Base-by-base conservation (phyloP, 768 basidiomycete genomes). In the Leccinum imitatum region DNA sequence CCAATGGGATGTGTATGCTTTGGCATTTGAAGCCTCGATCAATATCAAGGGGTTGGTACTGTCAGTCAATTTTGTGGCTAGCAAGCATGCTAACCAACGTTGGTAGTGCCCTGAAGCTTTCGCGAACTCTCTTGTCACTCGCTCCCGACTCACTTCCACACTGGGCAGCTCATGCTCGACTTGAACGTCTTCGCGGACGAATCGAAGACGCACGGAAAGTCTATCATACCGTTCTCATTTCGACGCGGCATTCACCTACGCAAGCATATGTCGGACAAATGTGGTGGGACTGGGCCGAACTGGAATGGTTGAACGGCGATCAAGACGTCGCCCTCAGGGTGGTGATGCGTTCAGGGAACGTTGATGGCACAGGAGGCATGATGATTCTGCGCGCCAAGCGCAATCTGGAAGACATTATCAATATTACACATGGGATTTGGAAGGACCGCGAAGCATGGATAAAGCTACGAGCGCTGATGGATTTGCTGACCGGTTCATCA, bases 271-370 rank as follows among this genome's bases (percentile, higher is more conserved):
- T 74, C 15, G 76, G 80, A 21, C 71, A 71, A 58, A 69, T 93
- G 61, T 93, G 89, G 89, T 91, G 86, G 85, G 84, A 87, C 65
- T 93, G 90, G 89, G 88, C 87, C 1, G 87, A 93, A 65, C 82
- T 91, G 81, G 91, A 92, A 71, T 94, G 91, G 91, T 69, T 91
- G 11, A 70, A 76, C 14, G 81, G 84, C 1, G 65, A 79, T 33
- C 68, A 76, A 19, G 80, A 83, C 33, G 77, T 80, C 35, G 80
- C 87, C 14, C 69, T 84, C 39, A 74, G 79, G 37, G 78, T 89
- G 33, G 77, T 87, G 47, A 70, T 87, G 50, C 80, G 78, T 21
- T 80, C 86, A 10, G 82, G 79, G 13, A 82, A 79, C 4, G 74
- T 86, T 35, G 78, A 84, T 54, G 83, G 83, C 13, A 69, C 77